phyloP scores from a whole-genome alignment of 2,329 filamentous ascomycete species.

The Fusarium falciforme region DNA sequence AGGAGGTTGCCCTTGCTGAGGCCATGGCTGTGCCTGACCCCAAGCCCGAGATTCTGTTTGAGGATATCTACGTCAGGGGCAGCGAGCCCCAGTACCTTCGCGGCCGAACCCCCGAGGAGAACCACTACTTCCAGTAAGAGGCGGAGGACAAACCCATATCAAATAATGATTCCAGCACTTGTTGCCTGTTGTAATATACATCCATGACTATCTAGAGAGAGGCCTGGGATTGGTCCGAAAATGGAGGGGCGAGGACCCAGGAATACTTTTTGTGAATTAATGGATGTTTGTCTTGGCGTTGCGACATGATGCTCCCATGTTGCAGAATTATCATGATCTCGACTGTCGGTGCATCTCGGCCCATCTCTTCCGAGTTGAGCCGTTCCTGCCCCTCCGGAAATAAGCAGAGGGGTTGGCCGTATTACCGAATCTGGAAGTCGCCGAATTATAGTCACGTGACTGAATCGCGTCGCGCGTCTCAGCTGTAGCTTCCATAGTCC shows the following conservation, averaged over 20 bases:
- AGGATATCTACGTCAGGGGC: slow-evolving; percentile 58
- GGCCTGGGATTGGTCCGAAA: slow-evolving; percentile 39
- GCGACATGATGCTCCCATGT: neutral
- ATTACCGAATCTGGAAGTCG: slow-evolving; percentile 1
- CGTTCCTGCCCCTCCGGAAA: slow-evolving; percentile 19
- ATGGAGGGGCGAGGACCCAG: slow-evolving; percentile 37
- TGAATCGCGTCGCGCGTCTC: slow-evolving; percentile 32
- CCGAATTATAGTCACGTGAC: slow-evolving; percentile 40
- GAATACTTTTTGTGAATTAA: slow-evolving; percentile 39
- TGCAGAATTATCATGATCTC: slow-evolving; percentile 11
- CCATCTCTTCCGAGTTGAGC: slow-evolving; percentile 25
- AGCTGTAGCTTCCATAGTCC: slow-evolving; percentile 35
- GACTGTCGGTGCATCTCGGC: slow-evolving; percentile 20
- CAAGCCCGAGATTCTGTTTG: slow-evolving; percentile 85
- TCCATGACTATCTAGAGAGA: slow-evolving; percentile 45
- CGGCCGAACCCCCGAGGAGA: slow-evolving; percentile 40
- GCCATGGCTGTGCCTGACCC: slow-evolving; percentile 84
- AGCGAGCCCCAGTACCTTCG: slow-evolving; percentile 45
- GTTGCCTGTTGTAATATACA: slow-evolving; percentile 48
- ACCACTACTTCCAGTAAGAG: slow-evolving; percentile 39
- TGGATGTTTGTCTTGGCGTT: slow-evolving; percentile 31
- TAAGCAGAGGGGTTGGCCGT: neutral
- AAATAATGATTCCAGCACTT: slow-evolving; percentile 49
- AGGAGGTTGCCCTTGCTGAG: slow-evolving; percentile 91
- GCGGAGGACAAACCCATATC: slow-evolving; percentile 27